phyloP scores from a whole-genome alignment of 768 basidiomycete genomes.

The Tremella mesenterica region DNA sequence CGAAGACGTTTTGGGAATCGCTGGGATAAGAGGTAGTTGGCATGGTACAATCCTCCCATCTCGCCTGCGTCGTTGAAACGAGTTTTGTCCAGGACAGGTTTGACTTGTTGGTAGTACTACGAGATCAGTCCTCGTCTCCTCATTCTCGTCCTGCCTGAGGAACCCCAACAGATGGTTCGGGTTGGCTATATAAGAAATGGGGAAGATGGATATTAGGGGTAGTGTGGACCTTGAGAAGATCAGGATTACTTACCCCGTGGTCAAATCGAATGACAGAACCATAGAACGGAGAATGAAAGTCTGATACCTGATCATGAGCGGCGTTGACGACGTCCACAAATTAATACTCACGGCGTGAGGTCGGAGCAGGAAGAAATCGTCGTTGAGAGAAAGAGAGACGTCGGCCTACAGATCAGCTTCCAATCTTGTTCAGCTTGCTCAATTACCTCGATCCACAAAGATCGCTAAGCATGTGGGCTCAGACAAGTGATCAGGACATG shows the following conservation, averaged over 20 bases:
- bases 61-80: conserved; percentile 37
- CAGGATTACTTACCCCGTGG: too few species aligned
- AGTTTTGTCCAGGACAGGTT: conserved; percentile 31
- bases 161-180: too few species aligned
- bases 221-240: too few species aligned
- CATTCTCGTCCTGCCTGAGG: background rate
- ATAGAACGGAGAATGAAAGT: conserved; percentile 37
- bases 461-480: too few species aligned
- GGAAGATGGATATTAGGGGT: too few species aligned
- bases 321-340: background rate
- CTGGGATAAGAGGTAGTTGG: conserved; percentile 35
- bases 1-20: conserved; percentile 35
- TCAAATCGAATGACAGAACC: conserved; percentile 40
- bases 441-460: too few species aligned
- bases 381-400: conserved; percentile 33
- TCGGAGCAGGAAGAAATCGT: conserved; percentile 38
- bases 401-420: too few species aligned
- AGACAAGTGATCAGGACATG: too few species aligned
- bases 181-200: too few species aligned
- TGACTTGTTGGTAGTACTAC: conserved; percentile 34
- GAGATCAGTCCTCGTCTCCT: too few species aligned
- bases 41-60: conserved; percentile 37
- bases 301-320: conserved; percentile 18
- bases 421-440: too few species aligned
- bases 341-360: conserved; percentile 37